These are phyloP conservation scores for Moesziomyces antarcticus DNA, from an alignment of 1,284 basidiomycete genomes.

Conservation along the genomic window DNA sequence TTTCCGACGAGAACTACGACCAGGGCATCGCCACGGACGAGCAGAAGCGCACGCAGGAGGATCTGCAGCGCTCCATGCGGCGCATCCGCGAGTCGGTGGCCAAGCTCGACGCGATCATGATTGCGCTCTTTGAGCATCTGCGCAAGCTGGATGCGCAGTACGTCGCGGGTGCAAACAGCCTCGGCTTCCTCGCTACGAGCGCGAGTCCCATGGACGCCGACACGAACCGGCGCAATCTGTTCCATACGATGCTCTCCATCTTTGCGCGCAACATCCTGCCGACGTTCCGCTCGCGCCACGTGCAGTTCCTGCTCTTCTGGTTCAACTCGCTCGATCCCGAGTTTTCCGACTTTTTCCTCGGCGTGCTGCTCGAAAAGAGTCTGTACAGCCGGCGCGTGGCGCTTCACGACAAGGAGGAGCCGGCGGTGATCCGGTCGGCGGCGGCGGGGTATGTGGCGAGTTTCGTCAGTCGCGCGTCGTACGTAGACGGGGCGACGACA, in stretches of 20 bases:
- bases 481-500: slow-evolving; percentile 81
- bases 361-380: slow-evolving; percentile 88
- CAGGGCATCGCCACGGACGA: slow-evolving; percentile 29
- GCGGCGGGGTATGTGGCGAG: slow-evolving; percentile 73
- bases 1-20: slow-evolving; percentile 73
- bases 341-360: slow-evolving; percentile 92
- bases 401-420: slow-evolving; percentile 42
- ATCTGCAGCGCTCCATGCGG: slow-evolving; percentile 38
- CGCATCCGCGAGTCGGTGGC: slow-evolving; percentile 83
- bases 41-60: slow-evolving; percentile 44
- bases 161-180: slow-evolving; percentile 35
- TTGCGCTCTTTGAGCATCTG: slow-evolving; percentile 85
- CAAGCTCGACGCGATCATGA: slow-evolving; percentile 90
- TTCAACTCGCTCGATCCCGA: slow-evolving; percentile 87
- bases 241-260: slow-evolving; percentile 87
- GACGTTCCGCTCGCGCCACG: slow-evolving; percentile 96
- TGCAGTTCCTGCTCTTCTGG: slow-evolving; percentile 97
- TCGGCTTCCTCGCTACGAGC: slow-evolving; percentile 11
- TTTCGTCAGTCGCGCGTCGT: slow-evolving; percentile 89
- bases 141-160: slow-evolving; percentile 68
- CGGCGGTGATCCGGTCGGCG: slow-evolving; percentile 61
- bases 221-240: slow-evolving; percentile 69
- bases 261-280: slow-evolving; percentile 92
- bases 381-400: slow-evolving; percentile 73
- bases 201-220: slow-evolving; percentile 41